These are phyloP conservation scores for Baeospora myosura DNA, from an alignment of 1,284 basidiomycete species.

Conservation along the genomic window DNA sequence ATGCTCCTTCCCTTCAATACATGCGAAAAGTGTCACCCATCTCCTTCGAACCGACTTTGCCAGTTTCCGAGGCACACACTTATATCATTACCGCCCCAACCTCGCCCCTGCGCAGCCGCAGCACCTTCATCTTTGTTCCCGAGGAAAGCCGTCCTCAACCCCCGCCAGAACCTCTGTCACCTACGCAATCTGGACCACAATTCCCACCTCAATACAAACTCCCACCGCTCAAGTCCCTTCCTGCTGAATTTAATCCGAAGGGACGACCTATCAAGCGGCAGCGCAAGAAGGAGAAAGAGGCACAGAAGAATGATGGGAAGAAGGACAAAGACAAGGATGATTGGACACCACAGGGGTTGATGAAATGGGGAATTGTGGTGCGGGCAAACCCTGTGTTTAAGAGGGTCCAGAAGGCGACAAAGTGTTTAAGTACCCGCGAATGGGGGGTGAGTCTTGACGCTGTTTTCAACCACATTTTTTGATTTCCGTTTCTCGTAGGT, in stretches of 20 bases:
- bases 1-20: not conserved
- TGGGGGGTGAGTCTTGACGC: conserved; percentile 60
- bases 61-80: conserved; percentile 14
- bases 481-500: conserved; percentile 36
- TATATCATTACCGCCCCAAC: conserved; percentile 10
- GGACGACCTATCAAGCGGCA: conserved; percentile 44
- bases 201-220: conserved; percentile 47
- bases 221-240: conserved; percentile 55
- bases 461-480: conserved; percentile 9
- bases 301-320: conserved; percentile 65
- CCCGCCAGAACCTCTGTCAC: conserved; percentile 12
- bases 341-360: conserved; percentile 58
- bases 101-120: not conserved
- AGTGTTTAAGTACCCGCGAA: conserved; percentile 70
- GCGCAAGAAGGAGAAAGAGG: conserved; percentile 53
- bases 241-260: conserved; percentile 57
- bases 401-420: conserved; percentile 58
- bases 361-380: conserved; percentile 64
- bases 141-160: conserved; percentile 26
- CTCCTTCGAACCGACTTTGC: not conserved
- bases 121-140: conserved; percentile 14
- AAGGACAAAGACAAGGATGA: conserved; percentile 46
- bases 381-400: conserved; percentile 68
- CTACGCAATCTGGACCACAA: conserved; percentile 27
- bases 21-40: no score